Evolutionary conservation across 345 rosid genomes (phyloP).

Genomic region (Eucalyptus cloeziana): DNA sequence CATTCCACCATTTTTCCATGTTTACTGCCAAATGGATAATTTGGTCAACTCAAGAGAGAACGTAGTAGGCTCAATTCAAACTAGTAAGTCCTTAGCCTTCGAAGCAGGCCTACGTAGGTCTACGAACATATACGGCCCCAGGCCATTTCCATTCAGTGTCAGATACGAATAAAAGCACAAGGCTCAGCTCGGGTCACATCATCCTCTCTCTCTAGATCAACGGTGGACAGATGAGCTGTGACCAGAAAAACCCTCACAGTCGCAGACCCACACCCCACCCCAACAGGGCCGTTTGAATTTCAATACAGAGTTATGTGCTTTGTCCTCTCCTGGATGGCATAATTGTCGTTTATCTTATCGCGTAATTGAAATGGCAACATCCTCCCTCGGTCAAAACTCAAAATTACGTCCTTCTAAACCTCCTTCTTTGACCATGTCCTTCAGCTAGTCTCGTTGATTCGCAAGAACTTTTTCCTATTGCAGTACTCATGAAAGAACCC

Average conservation of each 20-base stretch:
- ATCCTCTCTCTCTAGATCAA: not conserved
- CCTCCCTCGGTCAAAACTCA: not conserved
- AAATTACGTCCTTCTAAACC: not conserved
- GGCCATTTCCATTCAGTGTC: not conserved
- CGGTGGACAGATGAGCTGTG: not conserved
- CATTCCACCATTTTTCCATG: not conserved
- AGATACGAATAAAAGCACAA: not conserved
- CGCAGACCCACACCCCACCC: not conserved
- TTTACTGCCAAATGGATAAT: not conserved
- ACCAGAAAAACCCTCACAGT: not conserved
- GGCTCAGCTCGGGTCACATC: not conserved
- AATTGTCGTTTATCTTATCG: not conserved
- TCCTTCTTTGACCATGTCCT: not conserved
- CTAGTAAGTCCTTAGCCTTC: not conserved
- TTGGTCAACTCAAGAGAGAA: not conserved
- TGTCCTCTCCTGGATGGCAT: not conserved
- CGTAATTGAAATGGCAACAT: not conserved
- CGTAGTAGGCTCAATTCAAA: not conserved
- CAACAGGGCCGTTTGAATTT: not conserved
- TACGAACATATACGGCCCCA: not conserved
- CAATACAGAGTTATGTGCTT: not conserved
- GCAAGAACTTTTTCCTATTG: not conserved
- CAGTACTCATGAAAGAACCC: not conserved
- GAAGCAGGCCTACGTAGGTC: not conserved
- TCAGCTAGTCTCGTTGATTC: not conserved